Evolutionary conservation across 192 early-diverging fungal species (phyloP), one percentile per base, ranked within the genome.

Genomic region (Dissophora globulifera): DNA sequence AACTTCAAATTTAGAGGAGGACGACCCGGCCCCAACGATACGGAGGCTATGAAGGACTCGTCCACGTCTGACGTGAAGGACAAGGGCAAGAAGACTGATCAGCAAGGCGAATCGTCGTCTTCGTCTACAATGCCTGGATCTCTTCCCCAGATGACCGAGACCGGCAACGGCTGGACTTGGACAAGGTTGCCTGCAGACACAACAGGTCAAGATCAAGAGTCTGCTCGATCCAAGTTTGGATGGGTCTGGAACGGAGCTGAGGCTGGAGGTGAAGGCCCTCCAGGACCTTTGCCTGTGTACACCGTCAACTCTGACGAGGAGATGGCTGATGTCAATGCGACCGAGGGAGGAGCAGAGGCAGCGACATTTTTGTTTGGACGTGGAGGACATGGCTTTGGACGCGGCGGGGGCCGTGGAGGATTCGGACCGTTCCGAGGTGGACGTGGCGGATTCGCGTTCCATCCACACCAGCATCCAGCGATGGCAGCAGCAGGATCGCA

Each of bases 171-270:
- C 3, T 76, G 72, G 72, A 54, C 38, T 16, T 76, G 72, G 72
- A 76, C 58, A 2, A 20, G 23, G 16, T 64, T 76, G 20, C 31
- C 63, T 3, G 43, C 46, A 4, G 50, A 66, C 2, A 13, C 61
- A 35, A 23, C 10, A 10, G 65, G 23, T 23, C 43, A 8, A 15
- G 42, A 55, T 10, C 2, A 20, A 11, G 42, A 53, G 5, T 56
- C 69, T 19, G 29, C 52, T n/a, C 62, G 58, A 26, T 63, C 57
- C 56, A 76, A 67, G 29, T 76, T 54, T 49, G 72, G 72, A 29
- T 76, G 72, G 72, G 72, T 76, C 41, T 76, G 72, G 72, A 67
- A 47, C 11, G 58, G 72, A 17, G 46, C 25, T 5, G 50, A 54
- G 16, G 16, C 10, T 9, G 49, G 55, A 13, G 45, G 26, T 12